Base-by-base conservation (phyloP, 345 rosid species). In the Trapa bicornis region DNA sequence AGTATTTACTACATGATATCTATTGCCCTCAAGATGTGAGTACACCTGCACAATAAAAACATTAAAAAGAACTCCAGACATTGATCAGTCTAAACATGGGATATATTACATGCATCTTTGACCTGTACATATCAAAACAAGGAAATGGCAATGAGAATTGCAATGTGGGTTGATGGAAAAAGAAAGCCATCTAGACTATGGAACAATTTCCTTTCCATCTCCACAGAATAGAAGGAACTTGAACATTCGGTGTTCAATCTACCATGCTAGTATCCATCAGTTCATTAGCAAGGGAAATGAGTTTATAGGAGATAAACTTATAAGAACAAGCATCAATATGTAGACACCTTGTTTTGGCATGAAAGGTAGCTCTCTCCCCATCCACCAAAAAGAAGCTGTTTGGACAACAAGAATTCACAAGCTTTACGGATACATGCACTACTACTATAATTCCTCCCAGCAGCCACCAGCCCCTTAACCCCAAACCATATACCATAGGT, bases 361-460 rank as follows among this genome's bases (percentile, higher is more conserved):
- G 97, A 90, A 72, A 90, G 89, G 68, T 93, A 93, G 77, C 97
- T 90, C 80, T 93, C 97, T 77, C 97, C 98, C 99, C 99, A 94
- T 58, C 99, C 96, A 29, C 96, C 99, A 3, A 91, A 86, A 62
- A 84, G 65, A 65, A 75, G 75, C 80, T 94, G 99, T 79, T 89
- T 89, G 58, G 96, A 91, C 73, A 91, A 69, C 70, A 91, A 83
- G 83, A 91, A 91, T 47, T 89, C 83, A 67, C 95, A 91, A 70
- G 96, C 97, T 81, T 83, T 91, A 33, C 84, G 82, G 43, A 91
- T 76, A 72, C 79, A 70, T 62, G 86, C 72, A 69, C 84, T 83
- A 80, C 76, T 85, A 62, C 71, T 68, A 70, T 76, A 81, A 76
- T 74, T 84, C 77, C 78, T 91, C 70, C 99, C 96, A 14, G 80